These are phyloP conservation scores for Colletotrichum euphorbiae DNA, from an alignment of 2,329 filamentous ascomycete genomes.

Conservation along the genomic window DNA sequence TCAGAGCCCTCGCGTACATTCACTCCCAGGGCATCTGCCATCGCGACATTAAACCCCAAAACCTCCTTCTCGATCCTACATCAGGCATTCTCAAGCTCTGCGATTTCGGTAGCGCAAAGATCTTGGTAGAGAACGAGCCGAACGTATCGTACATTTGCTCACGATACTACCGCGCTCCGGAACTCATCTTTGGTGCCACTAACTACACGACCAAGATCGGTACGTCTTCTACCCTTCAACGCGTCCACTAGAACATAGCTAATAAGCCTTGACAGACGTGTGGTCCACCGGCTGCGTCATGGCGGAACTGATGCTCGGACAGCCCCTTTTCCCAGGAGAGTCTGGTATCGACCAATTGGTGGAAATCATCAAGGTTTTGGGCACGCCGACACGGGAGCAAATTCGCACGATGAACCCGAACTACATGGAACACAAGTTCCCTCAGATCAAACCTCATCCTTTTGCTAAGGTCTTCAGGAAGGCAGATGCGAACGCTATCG, in stretches of 20 bases:
- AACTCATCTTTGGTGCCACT: slow-evolving; percentile 97
- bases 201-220: slow-evolving; percentile 99
- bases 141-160: slow-evolving; percentile 99
- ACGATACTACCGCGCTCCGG: slow-evolving; percentile 96
- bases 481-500: slow-evolving; percentile 91
- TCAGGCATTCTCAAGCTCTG: slow-evolving; percentile 96
- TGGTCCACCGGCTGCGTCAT: slow-evolving; percentile 99
- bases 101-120: slow-evolving; percentile 99
- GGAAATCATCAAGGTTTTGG: slow-evolving; percentile 99
- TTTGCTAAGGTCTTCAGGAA: slow-evolving; percentile 99
- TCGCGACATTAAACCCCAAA: slow-evolving; percentile 98
- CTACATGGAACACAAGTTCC: slow-evolving; percentile 99
- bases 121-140: slow-evolving; percentile 97
- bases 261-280: slow-evolving; percentile 73
- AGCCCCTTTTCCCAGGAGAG: slow-evolving; percentile 97
- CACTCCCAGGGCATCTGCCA: slow-evolving; percentile 99
- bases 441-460: slow-evolving; percentile 98
- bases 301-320: slow-evolving; percentile 98
- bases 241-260: slow-evolving; percentile 11
- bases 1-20: slow-evolving; percentile 97
- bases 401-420: slow-evolving; percentile 99
- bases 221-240: slow-evolving; percentile 60
- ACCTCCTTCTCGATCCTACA: slow-evolving; percentile 90
- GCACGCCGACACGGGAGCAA: slow-evolving; percentile 95
- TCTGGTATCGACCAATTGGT: slow-evolving; percentile 98